phyloP scores from a whole-genome alignment of 192 early-diverging fungal genomes.

The Coemansia sp. region DNA sequence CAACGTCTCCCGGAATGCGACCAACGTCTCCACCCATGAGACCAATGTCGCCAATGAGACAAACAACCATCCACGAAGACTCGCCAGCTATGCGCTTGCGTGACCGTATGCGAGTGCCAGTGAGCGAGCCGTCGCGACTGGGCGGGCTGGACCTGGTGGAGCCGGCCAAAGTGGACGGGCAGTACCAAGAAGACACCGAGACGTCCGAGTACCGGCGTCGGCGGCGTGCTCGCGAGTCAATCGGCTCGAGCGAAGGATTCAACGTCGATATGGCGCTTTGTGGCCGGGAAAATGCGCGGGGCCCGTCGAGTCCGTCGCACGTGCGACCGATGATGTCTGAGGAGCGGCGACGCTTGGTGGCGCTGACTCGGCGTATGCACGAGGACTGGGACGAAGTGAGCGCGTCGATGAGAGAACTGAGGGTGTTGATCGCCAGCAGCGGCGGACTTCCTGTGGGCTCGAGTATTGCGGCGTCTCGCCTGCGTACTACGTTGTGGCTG shows the following conservation, averaged over 20 bases:
- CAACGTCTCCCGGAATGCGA: not conserved
- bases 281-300: conserved; percentile 5
- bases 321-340: not conserved
- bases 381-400: conserved; percentile 47
- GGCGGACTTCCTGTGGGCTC: conserved; percentile 36
- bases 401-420: conserved; percentile 38
- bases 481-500: conserved; percentile 39
- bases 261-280: conserved; percentile 10
- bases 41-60: not conserved
- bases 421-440: conserved; percentile 24
- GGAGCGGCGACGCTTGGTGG: conserved; percentile 36
- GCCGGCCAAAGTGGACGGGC: conserved; percentile 43
- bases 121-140: conserved; percentile 37
- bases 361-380: conserved; percentile 38
- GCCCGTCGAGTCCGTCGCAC: not conserved
- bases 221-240: conserved; percentile 27
- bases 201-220: conserved; percentile 37
- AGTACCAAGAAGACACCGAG: conserved; percentile 37
- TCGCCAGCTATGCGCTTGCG: conserved; percentile 18
- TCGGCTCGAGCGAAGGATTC: conserved; percentile 29
- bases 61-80: conserved; percentile 7
- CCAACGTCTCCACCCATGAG: not conserved
- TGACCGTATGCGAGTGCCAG: conserved; percentile 27
- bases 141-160: conserved; percentile 48
- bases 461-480: not conserved